These are phyloP conservation scores for Anisodus tanguticus DNA, from an alignment of 257 asterid genomes.

Conservation along the genomic window DNA sequence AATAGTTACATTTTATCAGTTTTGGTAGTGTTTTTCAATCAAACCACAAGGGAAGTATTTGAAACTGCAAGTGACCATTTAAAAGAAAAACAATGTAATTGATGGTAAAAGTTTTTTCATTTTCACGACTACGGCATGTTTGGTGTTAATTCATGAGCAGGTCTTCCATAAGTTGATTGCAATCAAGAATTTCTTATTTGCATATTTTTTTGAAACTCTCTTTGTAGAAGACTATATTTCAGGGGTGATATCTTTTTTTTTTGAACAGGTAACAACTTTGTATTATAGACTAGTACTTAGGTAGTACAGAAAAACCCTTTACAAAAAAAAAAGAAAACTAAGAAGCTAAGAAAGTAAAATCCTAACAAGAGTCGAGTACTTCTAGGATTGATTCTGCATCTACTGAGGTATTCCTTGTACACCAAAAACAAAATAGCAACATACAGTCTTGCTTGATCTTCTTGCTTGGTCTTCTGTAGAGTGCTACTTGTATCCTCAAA, in stretches of 20 bases:
- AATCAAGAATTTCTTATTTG: background rate
- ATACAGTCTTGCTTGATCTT: too few species aligned
- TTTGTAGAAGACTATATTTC: background rate
- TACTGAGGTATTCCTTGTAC: too few species aligned
- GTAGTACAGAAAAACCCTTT: too few species aligned
- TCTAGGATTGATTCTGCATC: too few species aligned
- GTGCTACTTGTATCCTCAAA: too few species aligned
- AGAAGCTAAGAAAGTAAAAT: too few species aligned
- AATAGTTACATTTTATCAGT: background rate
- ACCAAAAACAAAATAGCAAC: too few species aligned
- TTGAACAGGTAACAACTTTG: too few species aligned
- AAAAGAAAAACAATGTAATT: background rate
- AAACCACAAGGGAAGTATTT: slow-evolving; percentile 6
- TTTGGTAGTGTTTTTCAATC: background rate
- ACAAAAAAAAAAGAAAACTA: too few species aligned
- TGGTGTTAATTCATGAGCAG: slow-evolving; percentile 6
- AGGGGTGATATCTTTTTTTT: background rate
- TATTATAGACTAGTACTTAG: too few species aligned
- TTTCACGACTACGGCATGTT: background rate
- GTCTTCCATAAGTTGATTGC: slow-evolving; percentile 16
- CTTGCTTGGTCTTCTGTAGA: too few species aligned
- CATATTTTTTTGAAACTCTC: slow-evolving; percentile 1
- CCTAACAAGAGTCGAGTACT: too few species aligned
- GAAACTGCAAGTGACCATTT: slow-evolving; percentile 16
- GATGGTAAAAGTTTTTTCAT: slow-evolving; percentile 2